Percentiles rank a stretch among this genome's conserved stretches.
Conservation (phyloP, 257 asterid genomes). For the Dorcoceras hygrometricum region DNA sequence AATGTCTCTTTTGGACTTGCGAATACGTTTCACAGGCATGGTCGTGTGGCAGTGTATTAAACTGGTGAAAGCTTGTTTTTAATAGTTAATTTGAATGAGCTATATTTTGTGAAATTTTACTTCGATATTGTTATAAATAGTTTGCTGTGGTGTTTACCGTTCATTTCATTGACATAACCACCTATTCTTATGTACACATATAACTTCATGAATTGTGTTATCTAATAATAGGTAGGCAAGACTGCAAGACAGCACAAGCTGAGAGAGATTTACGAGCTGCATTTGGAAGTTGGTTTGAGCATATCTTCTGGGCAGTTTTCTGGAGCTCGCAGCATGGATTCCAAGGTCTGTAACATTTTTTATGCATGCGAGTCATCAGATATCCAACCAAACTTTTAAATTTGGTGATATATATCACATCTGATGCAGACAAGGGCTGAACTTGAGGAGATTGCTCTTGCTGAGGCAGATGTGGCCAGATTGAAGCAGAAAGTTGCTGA, state of each 20-base stretch:
- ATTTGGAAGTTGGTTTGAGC: conserved; percentile 89
- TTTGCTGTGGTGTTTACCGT: conserved; percentile 14
- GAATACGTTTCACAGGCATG: neutral
- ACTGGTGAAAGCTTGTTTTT: neutral
- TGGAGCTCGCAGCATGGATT: conserved; percentile 81
- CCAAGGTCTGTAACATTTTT: conserved; percentile 58
- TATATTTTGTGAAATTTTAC: conserved; percentile 3
- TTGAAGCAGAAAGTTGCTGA: conserved; percentile 96
- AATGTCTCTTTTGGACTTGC: neutral
- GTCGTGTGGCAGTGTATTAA: neutral
- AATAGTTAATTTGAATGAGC: neutral
- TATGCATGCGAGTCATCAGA: conserved; percentile 14
- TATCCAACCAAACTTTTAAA: conserved; percentile 10
- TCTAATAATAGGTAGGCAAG: conserved; percentile 66
- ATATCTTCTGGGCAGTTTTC: conserved; percentile 85
- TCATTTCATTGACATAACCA: conserved; percentile 11
- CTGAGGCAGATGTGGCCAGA: conserved; percentile 96
- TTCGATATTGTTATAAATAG: neutral
- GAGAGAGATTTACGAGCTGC: conserved; percentile 97
- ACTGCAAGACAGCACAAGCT: conserved; percentile 95
- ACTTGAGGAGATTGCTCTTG: conserved; percentile 98
- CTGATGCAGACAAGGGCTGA: conserved; percentile 80
- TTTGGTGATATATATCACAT: conserved; percentile 25
- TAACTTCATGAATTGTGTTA: conserved; percentile 16
- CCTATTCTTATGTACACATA: conserved; percentile 1